Conservation (phyloP, 768 basidiomycete genomes). For the Cyclocybe aegerita region DNA sequence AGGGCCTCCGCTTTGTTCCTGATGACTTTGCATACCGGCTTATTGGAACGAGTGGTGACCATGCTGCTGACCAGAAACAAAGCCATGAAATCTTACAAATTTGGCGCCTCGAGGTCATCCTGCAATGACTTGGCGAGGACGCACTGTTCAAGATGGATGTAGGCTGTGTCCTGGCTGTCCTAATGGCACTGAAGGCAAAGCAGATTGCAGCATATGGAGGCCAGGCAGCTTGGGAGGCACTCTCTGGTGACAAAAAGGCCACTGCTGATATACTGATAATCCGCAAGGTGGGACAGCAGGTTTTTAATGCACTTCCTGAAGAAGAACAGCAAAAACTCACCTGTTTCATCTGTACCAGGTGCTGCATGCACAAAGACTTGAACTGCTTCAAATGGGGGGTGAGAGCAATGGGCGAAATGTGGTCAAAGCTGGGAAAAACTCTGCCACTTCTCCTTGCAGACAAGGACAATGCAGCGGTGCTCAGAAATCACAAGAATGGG, state of each 20-base stretch:
- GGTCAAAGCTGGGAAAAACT: no score
- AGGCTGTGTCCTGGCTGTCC: neutral
- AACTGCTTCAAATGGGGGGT: no score
- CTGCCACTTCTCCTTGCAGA: slow-evolving; percentile 21
- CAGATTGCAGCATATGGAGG: slow-evolving; percentile 13
- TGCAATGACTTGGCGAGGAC: slow-evolving; percentile 11
- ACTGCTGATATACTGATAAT: slow-evolving; percentile 6
- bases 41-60: slow-evolving; percentile 15
- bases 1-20: neutral
- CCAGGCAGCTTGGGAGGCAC: slow-evolving; percentile 15
- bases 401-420: no score
- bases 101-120: slow-evolving; percentile 5
- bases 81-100: slow-evolving; percentile 5
- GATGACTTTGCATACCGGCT: slow-evolving; percentile 7
- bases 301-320: slow-evolving; percentile 11
- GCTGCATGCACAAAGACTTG: slow-evolving; percentile 17
- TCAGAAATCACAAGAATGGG: no score
- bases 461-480: slow-evolving; percentile 25
- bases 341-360: slow-evolving; percentile 9
- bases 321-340: neutral
- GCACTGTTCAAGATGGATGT: slow-evolving; percentile 2
- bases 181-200: slow-evolving; percentile 2
- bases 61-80: slow-evolving; percentile 18
- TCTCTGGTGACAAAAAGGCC: no score
- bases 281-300: slow-evolving; percentile 11